Percentiles rank a stretch among this genome's conserved stretches.
These are phyloP conservation scores for Curvularia spicifera DNA, from an alignment of 2,329 filamentous ascomycete genomes.

Conservation along the genomic window DNA sequence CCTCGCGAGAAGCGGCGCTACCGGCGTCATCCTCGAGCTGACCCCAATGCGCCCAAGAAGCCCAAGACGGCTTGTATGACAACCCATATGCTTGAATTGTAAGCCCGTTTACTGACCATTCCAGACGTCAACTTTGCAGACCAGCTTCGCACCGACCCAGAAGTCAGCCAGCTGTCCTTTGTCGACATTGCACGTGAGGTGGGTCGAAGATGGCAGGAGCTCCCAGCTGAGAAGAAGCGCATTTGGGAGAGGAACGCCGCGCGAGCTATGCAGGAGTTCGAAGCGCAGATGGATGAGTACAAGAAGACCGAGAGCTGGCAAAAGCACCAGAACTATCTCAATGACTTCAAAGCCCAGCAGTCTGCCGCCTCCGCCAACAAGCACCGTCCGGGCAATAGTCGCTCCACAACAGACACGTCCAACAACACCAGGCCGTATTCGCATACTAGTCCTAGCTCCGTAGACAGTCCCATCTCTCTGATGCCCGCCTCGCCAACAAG, in stretches of 20 bases:
- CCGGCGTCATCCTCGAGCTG: slow-evolving; percentile 47
- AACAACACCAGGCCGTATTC: slow-evolving; percentile 32
- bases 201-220: slow-evolving; percentile 48
- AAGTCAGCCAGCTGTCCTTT: slow-evolving; percentile 46
- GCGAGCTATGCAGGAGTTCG: slow-evolving; percentile 48
- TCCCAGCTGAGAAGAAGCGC: slow-evolving; percentile 46
- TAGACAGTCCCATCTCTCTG: slow-evolving; percentile 37
- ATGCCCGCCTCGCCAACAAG: slow-evolving; percentile 27
- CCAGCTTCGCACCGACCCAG: slow-evolving; percentile 46
- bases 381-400: slow-evolving; percentile 27
- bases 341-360: slow-evolving; percentile 45
- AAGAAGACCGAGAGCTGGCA: slow-evolving; percentile 48
- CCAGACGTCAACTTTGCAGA: slow-evolving; percentile 53
- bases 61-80: slow-evolving; percentile 50
- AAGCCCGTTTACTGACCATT: slow-evolving; percentile 14
- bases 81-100: background rate
- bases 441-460: slow-evolving; percentile 38
- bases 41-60: slow-evolving; percentile 49
- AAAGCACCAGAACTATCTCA: slow-evolving; percentile 47
- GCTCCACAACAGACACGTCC: slow-evolving; percentile 33
- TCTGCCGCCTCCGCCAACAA: slow-evolving; percentile 24
- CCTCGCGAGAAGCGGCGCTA: slow-evolving; percentile 48
- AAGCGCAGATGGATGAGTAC: slow-evolving; percentile 50
- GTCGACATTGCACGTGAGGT: slow-evolving; percentile 50
- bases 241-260: slow-evolving; percentile 49